Conservation (phyloP, 371 early-diverging fungal species). For the Actinomucor elegans region DNA sequence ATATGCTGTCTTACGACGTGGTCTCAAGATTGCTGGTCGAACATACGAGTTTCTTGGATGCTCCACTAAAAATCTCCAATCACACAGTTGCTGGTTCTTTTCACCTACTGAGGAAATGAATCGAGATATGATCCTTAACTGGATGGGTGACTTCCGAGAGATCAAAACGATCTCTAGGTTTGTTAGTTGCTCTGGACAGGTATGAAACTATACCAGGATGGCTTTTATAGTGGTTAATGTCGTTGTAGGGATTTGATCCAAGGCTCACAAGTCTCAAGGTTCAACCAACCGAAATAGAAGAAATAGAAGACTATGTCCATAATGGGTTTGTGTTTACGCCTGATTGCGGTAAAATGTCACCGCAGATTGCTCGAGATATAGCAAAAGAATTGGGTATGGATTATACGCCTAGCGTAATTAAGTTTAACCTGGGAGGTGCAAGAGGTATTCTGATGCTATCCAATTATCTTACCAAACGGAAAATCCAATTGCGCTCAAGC, state of each 20-base stretch:
- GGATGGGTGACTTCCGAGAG: conserved; percentile 70
- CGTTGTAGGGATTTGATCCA: too few relatives aligned
- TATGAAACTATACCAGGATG: too few relatives aligned
- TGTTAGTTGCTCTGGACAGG: conserved; percentile 66
- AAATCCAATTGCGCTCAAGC: conserved; percentile 55
- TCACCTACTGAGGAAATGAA: conserved; percentile 28
- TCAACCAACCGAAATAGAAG: conserved; percentile 23
- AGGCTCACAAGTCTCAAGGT: conserved; percentile 6
- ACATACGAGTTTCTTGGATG: conserved; percentile 72
- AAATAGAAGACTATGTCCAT: conserved; percentile 53
- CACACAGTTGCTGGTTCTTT: conserved; percentile 79
- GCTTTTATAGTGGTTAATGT: too few relatives aligned
- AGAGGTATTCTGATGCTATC: conserved; percentile 64
- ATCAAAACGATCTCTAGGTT: conserved; percentile 63
- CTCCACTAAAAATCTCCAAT: conserved; percentile 61
- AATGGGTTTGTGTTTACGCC: conserved; percentile 61
- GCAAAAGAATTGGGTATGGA: conserved; percentile 25
- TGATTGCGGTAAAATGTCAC: conserved; percentile 72
- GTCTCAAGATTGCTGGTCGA: conserved; percentile 55
- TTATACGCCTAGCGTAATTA: conserved; percentile 67
- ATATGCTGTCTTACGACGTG: conserved; percentile 44
- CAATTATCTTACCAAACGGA: conserved; percentile 20
- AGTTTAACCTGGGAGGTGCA: conserved; percentile 73
- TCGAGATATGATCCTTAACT: conserved; percentile 47
- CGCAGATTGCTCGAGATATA: conserved; percentile 41